phyloP scores from a whole-genome alignment of 176 grass and related monocot species.

The Aegilops speltoides region DNA sequence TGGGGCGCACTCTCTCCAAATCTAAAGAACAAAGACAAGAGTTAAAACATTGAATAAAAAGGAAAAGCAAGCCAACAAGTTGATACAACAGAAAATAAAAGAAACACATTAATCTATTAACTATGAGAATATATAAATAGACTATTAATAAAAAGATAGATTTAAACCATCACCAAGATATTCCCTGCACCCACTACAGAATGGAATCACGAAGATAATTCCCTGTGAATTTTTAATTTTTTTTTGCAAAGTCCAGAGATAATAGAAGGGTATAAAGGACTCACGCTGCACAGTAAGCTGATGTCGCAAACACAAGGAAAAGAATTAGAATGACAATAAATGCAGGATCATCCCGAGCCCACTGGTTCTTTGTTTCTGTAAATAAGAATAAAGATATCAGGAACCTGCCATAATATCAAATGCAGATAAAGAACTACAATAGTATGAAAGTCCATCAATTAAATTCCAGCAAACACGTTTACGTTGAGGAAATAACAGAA shows the following conservation, averaged over 20 bases:
- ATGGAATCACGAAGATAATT: constrained; percentile 5
- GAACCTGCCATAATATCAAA: constrained; percentile 8
- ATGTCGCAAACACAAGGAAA: constrained; percentile 87
- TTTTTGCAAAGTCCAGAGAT: too few species aligned
- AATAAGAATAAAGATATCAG: constrained; percentile 32
- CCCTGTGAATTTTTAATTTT: too few species aligned
- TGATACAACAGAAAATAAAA: constrained; percentile 14
- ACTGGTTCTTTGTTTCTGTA: constrained; percentile 99
- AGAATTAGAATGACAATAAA: constrained; percentile 95
- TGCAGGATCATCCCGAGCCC: constrained; percentile 97
- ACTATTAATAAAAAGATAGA: not conserved
- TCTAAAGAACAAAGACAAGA: constrained; percentile 41
- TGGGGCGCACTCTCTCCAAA: constrained; percentile 74
- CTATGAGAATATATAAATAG: not conserved
- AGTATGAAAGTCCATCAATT: not conserved
- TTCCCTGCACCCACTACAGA: not conserved
- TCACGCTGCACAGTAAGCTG: constrained; percentile 93
- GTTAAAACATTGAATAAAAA: not conserved
- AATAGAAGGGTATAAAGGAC: constrained; percentile 24
- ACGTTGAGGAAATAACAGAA: constrained; percentile 23
- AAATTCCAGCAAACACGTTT: constrained; percentile 15
- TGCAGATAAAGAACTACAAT: not conserved
- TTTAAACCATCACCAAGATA: not conserved
- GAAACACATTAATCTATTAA: not conserved
- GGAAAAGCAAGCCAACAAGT: not conserved